A percentile compares a stretch with the other conserved stretches of the same genome.
Evolutionary conservation across 495 filamentous ascomycete species (phyloP).

Genomic region (Beverwykella pulmonaria): DNA sequence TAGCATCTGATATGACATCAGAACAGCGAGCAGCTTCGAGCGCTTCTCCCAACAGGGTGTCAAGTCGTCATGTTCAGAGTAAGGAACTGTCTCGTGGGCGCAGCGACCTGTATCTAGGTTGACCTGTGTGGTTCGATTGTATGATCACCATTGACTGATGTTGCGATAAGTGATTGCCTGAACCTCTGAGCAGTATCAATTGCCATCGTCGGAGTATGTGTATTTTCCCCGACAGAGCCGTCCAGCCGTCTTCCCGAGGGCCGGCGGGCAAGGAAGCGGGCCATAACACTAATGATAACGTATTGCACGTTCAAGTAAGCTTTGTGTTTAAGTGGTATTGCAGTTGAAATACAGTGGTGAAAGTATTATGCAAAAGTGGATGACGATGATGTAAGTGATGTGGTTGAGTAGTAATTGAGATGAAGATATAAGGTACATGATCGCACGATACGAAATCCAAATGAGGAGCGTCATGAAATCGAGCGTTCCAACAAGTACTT

Average conservation of each 20-base stretch:
- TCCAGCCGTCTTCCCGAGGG: slow-evolving; percentile 11
- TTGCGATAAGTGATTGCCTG: slow-evolving; percentile 61
- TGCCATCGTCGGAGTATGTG: slow-evolving; percentile 42
- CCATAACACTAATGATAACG: too few relatives aligned
- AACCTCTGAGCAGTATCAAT: slow-evolving; percentile 63
- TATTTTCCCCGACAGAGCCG: slow-evolving; percentile 38
- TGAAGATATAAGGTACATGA: not conserved
- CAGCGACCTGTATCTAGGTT: slow-evolving; percentile 58
- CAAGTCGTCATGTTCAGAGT: slow-evolving; percentile 58
- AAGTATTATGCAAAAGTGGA: not conserved
- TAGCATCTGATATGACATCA: not conserved
- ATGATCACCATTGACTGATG: slow-evolving; percentile 59
- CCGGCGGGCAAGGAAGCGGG: not conserved
- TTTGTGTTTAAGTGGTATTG: not conserved
- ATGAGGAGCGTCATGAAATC: not conserved
- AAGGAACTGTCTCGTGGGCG: slow-evolving; percentile 42
- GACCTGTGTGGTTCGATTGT: slow-evolving; percentile 63
- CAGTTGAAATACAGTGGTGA: not conserved
- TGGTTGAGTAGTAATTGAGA: not conserved
- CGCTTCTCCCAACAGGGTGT: slow-evolving; percentile 69
- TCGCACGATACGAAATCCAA: not conserved
- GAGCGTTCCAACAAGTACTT: not conserved
- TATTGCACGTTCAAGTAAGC: slow-evolving; percentile 7
- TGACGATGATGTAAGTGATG: not conserved
- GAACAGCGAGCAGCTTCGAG: slow-evolving; percentile 24